These are phyloP conservation scores for Skeletonema potamos DNA, from an alignment of 108 stramenopile genomes.

Conservation along the genomic window DNA sequence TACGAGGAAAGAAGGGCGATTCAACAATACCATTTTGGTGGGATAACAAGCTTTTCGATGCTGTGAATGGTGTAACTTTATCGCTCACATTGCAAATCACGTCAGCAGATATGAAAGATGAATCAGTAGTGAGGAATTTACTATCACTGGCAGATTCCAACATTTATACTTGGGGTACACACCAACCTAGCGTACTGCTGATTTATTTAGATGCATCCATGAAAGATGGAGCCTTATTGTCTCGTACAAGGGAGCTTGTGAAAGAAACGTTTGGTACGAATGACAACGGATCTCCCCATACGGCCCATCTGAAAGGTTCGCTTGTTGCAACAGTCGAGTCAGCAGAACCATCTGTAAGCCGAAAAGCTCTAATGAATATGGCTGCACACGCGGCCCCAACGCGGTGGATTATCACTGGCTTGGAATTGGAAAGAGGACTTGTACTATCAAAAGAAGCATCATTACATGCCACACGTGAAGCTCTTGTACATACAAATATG, in stretches of 20 bases:
- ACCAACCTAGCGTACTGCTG: slow-evolving; percentile 72
- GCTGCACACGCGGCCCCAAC: slow-evolving; percentile 77
- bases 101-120: slow-evolving; percentile 48
- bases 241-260: slow-evolving; percentile 28
- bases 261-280: slow-evolving; percentile 24
- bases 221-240: slow-evolving; percentile 1
- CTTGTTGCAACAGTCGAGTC: slow-evolving; percentile 58
- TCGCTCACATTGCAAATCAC: slow-evolving; percentile 74
- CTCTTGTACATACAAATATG: slow-evolving; percentile 44
- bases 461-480: slow-evolving; percentile 53
- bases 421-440: slow-evolving; percentile 79
- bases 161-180: slow-evolving; percentile 64
- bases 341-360: slow-evolving; percentile 50
- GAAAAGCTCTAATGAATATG: slow-evolving; percentile 87
- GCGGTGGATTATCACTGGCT: slow-evolving; percentile 76
- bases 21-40: slow-evolving; percentile 30
- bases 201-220: slow-evolving; percentile 50
- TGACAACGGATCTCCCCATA: background rate
- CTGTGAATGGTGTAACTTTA: slow-evolving; percentile 68
- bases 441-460: slow-evolving; percentile 70
- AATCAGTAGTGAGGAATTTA: slow-evolving; percentile 37
- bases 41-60: slow-evolving; percentile 53
- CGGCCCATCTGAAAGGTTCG: slow-evolving; percentile 42
- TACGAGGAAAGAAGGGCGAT: slow-evolving; percentile 10
- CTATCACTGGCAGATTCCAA: slow-evolving; percentile 64